A percentile compares a stretch with the other conserved stretches of the same genome.
Evolutionary conservation across 352 stramenopile species (phyloP).

Genomic region (Phytophthora citricola): DNA sequence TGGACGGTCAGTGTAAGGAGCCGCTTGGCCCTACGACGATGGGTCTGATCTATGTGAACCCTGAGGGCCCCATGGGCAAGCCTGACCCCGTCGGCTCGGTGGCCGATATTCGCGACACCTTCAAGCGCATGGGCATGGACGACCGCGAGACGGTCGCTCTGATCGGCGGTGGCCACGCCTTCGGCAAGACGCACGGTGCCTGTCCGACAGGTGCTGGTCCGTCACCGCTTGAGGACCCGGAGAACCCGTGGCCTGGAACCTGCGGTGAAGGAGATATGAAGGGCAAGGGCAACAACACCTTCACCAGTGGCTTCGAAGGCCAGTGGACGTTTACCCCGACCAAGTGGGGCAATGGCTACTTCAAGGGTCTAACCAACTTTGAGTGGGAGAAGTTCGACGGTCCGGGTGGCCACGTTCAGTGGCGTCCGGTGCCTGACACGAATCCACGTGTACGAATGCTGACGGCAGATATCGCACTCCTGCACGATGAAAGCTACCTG

Average conservation of each 20-base stretch:
- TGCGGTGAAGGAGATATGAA: slow-evolving; percentile 52
- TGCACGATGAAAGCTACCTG: slow-evolving; percentile 71
- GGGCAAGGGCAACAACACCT: slow-evolving; percentile 72
- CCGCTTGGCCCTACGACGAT: slow-evolving; percentile 64
- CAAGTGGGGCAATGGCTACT: slow-evolving; percentile 98
- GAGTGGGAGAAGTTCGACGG: slow-evolving; percentile 87
- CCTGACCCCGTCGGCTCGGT: slow-evolving; percentile 91
- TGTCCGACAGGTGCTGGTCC: slow-evolving; percentile 52
- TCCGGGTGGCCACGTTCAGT: slow-evolving; percentile 75
- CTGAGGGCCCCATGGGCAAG: slow-evolving; percentile 61
- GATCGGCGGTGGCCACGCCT: slow-evolving; percentile 89
- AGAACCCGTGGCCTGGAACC: slow-evolving; percentile 60
- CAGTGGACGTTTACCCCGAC: too few species aligned
- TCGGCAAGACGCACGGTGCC: slow-evolving; percentile 92
- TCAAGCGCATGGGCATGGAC: slow-evolving; percentile 93
- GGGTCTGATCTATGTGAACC: slow-evolving; percentile 80
- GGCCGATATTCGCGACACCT: slow-evolving; percentile 92
- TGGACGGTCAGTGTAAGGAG: slow-evolving; percentile 56
- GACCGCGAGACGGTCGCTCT: slow-evolving; percentile 95
- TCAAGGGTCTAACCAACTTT: slow-evolving; percentile 75
- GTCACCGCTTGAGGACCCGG: slow-evolving; percentile 52
- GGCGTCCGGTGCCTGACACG: slow-evolving; percentile 61
- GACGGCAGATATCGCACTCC: slow-evolving; percentile 81
- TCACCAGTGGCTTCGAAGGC: slow-evolving; percentile 87
- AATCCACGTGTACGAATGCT: slow-evolving; percentile 84